A percentile compares a stretch with the other conserved stretches of the same genome.
Evolutionary conservation across 169 alveolate species (phyloP).

Genomic region (Eimeria acervulina): DNA sequence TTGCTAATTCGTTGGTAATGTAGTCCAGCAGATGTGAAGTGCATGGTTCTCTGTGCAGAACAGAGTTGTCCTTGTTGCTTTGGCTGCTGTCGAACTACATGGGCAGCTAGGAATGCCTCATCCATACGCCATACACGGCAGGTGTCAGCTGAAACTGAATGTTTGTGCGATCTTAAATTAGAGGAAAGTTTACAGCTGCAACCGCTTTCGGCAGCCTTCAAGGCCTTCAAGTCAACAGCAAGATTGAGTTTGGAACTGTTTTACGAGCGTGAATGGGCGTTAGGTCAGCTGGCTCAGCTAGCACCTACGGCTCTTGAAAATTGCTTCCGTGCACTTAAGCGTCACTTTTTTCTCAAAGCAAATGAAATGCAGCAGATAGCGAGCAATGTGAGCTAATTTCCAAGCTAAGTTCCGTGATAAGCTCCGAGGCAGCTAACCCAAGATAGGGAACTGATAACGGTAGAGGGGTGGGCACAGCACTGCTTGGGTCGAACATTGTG

Average conservation of each 20-base stretch:
- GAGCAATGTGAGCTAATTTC: neutral
- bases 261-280: neutral
- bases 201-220: neutral
- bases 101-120: neutral
- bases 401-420: neutral
- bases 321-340: neutral
- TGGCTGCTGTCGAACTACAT: neutral
- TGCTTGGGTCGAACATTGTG: neutral
- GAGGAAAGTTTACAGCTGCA: neutral
- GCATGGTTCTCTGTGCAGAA: neutral
- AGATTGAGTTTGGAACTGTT: neutral
- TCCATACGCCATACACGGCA: neutral
- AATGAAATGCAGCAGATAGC: neutral
- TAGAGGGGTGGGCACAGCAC: neutral
- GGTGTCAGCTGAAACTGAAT: neutral
- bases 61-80: neutral
- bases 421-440: no score
- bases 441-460: no score
- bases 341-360: neutral
- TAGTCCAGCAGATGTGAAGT: neutral
- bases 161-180: neutral
- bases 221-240: neutral
- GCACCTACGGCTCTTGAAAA: neutral
- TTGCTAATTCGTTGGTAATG: neutral
- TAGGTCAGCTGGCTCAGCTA: neutral